phyloP scores from a whole-genome alignment of 257 asterid species.

The Rubia yunnanensis region DNA sequence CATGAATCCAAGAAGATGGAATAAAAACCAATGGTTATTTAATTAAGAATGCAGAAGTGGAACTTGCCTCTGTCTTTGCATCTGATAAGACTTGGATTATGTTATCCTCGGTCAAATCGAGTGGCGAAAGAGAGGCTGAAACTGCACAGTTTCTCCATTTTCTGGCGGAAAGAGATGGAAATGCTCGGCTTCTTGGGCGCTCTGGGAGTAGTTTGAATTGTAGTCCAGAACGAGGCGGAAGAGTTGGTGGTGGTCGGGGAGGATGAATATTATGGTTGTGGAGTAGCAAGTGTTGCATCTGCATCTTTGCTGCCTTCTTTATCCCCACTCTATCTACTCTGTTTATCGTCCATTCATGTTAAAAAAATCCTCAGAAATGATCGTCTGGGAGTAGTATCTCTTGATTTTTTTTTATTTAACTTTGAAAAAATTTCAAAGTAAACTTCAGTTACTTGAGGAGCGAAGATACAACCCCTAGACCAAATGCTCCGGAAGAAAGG shows the following conservation, averaged over 20 bases:
- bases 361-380: too few relatives aligned
- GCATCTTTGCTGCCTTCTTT: neutral
- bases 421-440: too few relatives aligned
- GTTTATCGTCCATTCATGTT: too few relatives aligned
- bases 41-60: neutral
- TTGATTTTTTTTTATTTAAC: too few relatives aligned
- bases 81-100: slow-evolving; percentile 49
- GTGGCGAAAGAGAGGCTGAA: slow-evolving; percentile 46
- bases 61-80: slow-evolving; percentile 62
- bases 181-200: slow-evolving; percentile 7
- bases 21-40: neutral
- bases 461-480: too few relatives aligned
- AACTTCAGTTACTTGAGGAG: too few relatives aligned
- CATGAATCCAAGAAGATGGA: slow-evolving; percentile 7
- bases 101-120: slow-evolving; percentile 79
- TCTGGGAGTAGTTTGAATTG: slow-evolving; percentile 21
- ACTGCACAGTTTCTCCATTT: slow-evolving; percentile 10
- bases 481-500: too few relatives aligned
- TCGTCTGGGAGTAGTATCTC: too few relatives aligned
- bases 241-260: slow-evolving; percentile 1
- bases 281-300: neutral
- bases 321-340: neutral
- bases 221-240: slow-evolving; percentile 11
- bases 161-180: slow-evolving; percentile 15
- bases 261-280: slow-evolving; percentile 5